Evolutionary conservation across 495 filamentous ascomycete species (phyloP), one percentile per base, ranked within the genome.

Genomic region (Parachaetomium inaequale): DNA sequence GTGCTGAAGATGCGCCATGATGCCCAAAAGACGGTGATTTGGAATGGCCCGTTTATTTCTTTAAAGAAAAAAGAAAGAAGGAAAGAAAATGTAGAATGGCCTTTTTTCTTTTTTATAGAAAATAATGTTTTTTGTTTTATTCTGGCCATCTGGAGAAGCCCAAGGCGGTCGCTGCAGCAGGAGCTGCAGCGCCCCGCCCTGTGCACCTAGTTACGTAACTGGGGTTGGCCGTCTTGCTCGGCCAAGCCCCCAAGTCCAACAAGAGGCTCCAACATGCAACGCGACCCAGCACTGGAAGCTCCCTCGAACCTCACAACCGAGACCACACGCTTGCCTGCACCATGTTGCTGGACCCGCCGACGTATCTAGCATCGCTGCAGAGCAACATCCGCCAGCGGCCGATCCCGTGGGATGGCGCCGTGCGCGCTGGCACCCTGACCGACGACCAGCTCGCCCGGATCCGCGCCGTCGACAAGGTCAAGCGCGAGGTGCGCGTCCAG

Each of bases 401-500:
- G 67, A 96, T 99, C 72, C 92, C 93, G 49, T 99, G 94, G 94
- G 95, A 98, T 74, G 94, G 94, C 63, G 93, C 95, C 68, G 91
- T 95, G 66, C 88, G 94, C 73, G 90, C 90, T 69, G 89, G 90
- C 66, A 93, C 91, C 70, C 90, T 99, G 77, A 96, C 92, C 54
- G 94, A 97, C 65, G 87, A 89, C 57, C 92, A 99, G 72, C 82
- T 97, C 68, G 92, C 89, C 79, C 93, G 91, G 81, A 98, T 99
- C 79, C 93, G 94, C 76, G 91, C 94, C 53, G 91, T 97, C 66
- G 95, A 98, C 75, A 98, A 97, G 78, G 92, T 94, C 65, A 88
- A 91, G 66, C 92, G 89, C 70, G 91, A 94, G 72, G 73, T 71
- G 63, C 85, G 93, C 70, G 85, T 85, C 68, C 84, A 92, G 67